A percentile compares a stretch with the other conserved stretches of the same genome.
Evolutionary conservation across 345 rosid species (phyloP).

Genomic region (Arabis alpina): DNA sequence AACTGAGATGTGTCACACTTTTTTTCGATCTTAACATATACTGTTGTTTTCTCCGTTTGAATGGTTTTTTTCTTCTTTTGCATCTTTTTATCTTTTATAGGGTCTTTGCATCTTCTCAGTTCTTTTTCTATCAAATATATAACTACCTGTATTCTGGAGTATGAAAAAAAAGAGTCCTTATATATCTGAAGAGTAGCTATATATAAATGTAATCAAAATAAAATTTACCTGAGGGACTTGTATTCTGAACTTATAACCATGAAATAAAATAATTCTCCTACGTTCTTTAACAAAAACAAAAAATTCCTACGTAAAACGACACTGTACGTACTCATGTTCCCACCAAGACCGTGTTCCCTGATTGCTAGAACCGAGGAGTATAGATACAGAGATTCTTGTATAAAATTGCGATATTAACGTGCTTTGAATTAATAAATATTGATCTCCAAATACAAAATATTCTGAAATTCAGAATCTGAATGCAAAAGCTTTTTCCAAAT

Average conservation of each 20-base stretch:
- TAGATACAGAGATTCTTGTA: slow-evolving; percentile 34
- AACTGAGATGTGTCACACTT: slow-evolving; percentile 2
- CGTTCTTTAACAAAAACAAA: not conserved
- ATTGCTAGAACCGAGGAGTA: slow-evolving; percentile 33
- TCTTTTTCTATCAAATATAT: too few relatives aligned
- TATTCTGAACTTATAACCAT: too few relatives aligned
- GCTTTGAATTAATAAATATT: slow-evolving; percentile 14
- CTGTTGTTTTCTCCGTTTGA: not conserved
- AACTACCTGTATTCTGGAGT: too few relatives aligned
- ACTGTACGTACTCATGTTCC: slow-evolving; percentile 23
- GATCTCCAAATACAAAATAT: slow-evolving; percentile 11
- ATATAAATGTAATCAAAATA: too few relatives aligned
- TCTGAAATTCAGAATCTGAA: not conserved
- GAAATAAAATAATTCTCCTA: too few relatives aligned
- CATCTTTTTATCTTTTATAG: too few relatives aligned
- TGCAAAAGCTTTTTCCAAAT: slow-evolving; percentile 14
- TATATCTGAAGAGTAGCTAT: too few relatives aligned
- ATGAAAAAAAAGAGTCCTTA: too few relatives aligned
- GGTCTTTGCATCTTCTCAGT: too few relatives aligned
- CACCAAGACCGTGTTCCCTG: slow-evolving; percentile 41
- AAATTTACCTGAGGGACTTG: too few relatives aligned
- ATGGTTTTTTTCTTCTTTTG: not conserved
- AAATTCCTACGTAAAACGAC: slow-evolving; percentile 6
- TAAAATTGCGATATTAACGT: slow-evolving; percentile 16
- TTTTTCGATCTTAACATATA: slow-evolving; percentile 15